Conservation (phyloP, 2,329 filamentous ascomycete genomes). For the Fusarium sarcochroum region DNA sequence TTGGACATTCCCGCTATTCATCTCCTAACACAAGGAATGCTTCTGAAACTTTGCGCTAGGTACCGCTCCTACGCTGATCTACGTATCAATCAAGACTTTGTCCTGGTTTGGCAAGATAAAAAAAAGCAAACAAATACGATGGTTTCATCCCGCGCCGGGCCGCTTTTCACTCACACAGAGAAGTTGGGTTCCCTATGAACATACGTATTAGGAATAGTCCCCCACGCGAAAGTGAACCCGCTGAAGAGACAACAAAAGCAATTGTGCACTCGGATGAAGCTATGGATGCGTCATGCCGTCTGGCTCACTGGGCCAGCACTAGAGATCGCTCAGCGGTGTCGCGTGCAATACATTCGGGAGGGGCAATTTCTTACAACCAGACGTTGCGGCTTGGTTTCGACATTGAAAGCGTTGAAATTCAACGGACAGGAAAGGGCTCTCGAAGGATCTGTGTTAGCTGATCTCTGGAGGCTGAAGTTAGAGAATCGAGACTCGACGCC, state of each 20-base stretch:
- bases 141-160: conserved; percentile 35
- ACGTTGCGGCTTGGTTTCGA: conserved; percentile 14
- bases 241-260: conserved; percentile 46
- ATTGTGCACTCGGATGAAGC: conserved; percentile 10
- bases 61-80: conserved; percentile 10
- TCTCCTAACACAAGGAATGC: conserved; percentile 25
- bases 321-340: conserved; percentile 1
- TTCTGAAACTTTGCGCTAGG: conserved; percentile 22
- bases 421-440: conserved; percentile 1
- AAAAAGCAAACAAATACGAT: conserved; percentile 5
- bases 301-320: conserved; percentile 20
- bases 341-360: neutral
- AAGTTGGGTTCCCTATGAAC: conserved; percentile 12
- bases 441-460: neutral
- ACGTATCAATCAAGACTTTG: conserved; percentile 5
- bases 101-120: conserved; percentile 10
- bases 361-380: conserved; percentile 12
- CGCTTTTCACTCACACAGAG: conserved; percentile 24
- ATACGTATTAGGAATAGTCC: conserved; percentile 9
- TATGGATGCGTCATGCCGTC: conserved; percentile 32
- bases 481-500: conserved; percentile 28
- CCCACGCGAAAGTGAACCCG: conserved; percentile 7
- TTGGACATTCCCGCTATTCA: conserved; percentile 17
- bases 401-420: conserved; percentile 11
- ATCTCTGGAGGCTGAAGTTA: conserved; percentile 8